Conservation (phyloP, 2,329 filamentous ascomycete genomes). For the Cytospora piceicola region DNA sequence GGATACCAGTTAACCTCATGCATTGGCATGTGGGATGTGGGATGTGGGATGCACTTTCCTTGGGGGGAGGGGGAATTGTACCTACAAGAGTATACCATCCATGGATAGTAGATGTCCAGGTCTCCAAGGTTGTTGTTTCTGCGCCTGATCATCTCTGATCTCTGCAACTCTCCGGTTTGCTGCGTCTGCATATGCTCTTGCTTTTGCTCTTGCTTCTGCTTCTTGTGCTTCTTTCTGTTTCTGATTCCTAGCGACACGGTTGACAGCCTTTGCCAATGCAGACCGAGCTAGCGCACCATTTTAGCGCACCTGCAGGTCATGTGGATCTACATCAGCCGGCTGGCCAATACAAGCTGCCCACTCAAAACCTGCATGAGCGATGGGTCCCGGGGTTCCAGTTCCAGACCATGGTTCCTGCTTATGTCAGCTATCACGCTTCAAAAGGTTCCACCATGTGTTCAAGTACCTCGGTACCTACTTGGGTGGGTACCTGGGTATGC, state of each 20-base stretch:
- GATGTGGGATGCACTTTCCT: neutral
- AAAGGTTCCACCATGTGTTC: neutral
- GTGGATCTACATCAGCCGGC: neutral
- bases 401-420: neutral
- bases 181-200: neutral
- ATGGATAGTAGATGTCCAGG: no score
- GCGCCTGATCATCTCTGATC: neutral
- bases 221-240: neutral
- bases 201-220: neutral
- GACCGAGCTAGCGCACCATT: slow-evolving; percentile 3
- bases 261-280: slow-evolving; percentile 20
- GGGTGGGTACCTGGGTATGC: neutral
- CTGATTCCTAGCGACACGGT: slow-evolving; percentile 2
- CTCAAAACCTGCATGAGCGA: neutral
- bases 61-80: neutral
- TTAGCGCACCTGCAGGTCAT: slow-evolving; percentile 19
- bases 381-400: slow-evolving; percentile 3
- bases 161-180: neutral
- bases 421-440: neutral
- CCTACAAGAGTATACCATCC: no score
- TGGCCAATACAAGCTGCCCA: slow-evolving; percentile 2
- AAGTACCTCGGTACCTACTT: neutral
- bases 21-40: neutral
- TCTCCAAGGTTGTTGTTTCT: no score
- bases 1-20: no score